phyloP scores from a whole-genome alignment of 164 flowering plant species.

The Vitis labrusca region DNA sequence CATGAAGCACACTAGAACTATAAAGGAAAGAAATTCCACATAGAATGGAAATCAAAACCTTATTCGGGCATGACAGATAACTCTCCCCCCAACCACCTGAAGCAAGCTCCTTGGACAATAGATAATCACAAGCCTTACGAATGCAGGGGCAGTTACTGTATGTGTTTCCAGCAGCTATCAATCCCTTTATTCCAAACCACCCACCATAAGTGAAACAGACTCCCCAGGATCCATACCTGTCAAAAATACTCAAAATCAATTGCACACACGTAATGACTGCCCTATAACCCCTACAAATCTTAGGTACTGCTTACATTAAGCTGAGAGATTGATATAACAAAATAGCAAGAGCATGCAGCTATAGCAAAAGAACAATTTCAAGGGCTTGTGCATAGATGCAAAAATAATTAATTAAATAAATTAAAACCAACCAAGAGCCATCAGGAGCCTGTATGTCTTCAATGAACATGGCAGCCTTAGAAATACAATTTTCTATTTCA shows the following conservation, averaged over 20 bases:
- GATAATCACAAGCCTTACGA: conserved; percentile 83
- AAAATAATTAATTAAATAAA: no score
- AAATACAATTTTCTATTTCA: conserved; percentile 1
- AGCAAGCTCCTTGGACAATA: conserved; percentile 77
- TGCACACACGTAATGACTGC: no score
- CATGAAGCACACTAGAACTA: no score
- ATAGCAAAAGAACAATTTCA: no score
- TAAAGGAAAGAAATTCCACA: neutral
- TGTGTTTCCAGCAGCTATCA: conserved; percentile 76
- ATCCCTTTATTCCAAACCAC: conserved; percentile 89
- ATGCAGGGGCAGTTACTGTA: conserved; percentile 52
- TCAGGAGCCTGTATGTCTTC: neutral
- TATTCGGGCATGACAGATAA: conserved; percentile 83
- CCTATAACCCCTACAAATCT: no score
- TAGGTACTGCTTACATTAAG: no score
- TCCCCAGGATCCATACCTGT: conserved; percentile 96
- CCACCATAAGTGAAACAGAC: conserved; percentile 87
- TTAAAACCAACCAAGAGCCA: neutral
- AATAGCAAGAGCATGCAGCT: no score
- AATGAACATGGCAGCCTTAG: conserved; percentile 5
- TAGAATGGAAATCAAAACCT: conserved; percentile 39
- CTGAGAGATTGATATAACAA: no score
- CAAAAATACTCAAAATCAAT: neutral
- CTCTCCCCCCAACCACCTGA: conserved; percentile 99
- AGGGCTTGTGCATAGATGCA: no score